phyloP scores from a whole-genome alignment of 441 rosid species.

The Syzygium malaccense region DNA sequence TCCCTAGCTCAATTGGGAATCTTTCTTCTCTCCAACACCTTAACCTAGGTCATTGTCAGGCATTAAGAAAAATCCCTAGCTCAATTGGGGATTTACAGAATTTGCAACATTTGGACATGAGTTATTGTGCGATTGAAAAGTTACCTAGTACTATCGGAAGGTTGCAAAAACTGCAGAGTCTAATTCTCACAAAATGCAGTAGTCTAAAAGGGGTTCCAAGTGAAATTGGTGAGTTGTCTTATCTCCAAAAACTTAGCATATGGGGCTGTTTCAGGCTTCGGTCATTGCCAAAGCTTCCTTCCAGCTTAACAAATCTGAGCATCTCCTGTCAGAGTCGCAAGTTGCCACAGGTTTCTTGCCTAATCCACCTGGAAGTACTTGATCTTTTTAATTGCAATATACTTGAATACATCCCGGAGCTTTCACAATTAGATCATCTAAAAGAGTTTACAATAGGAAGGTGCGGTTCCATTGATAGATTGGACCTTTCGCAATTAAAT shows the following conservation, averaged over 20 bases:
- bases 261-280: background rate
- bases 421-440: background rate
- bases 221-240: background rate
- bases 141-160: background rate
- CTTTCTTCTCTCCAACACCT: background rate
- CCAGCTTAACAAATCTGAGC: background rate
- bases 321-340: background rate
- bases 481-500: background rate
- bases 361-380: background rate
- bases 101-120: background rate
- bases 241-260: background rate
- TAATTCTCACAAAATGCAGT: rapidly evolving
- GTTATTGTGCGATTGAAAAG: background rate
- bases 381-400: background rate
- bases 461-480: background rate
- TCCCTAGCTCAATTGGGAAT: background rate
- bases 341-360: background rate
- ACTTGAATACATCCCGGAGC: background rate
- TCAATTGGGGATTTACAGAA: background rate
- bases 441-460: background rate
- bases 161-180: background rate
- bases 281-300: background rate
- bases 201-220: background rate
- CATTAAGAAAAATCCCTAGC: background rate
- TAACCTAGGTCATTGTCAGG: background rate